phyloP scores from a whole-genome alignment of 176 grass and related monocot species.

The Hsuehochloa calcarea region DNA sequence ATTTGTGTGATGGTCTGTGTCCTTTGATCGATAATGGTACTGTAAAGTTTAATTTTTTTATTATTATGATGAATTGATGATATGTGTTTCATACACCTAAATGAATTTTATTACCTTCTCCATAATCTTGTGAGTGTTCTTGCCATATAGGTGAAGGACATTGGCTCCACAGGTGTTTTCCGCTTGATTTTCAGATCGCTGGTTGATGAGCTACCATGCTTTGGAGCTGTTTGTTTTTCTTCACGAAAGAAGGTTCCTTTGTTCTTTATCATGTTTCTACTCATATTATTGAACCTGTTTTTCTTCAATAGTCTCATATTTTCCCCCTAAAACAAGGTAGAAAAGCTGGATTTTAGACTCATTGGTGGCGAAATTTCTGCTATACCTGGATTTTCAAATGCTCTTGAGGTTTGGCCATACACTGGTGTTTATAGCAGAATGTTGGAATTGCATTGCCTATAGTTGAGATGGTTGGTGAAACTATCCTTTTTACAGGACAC shows the following conservation, averaged over 20 bases:
- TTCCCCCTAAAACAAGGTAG: slow-evolving; percentile 40
- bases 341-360: slow-evolving; percentile 96
- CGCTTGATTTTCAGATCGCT: slow-evolving; percentile 87
- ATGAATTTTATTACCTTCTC: not conserved
- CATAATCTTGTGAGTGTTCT: slow-evolving; percentile 20
- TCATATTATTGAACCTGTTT: not conserved
- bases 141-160: slow-evolving; percentile 77
- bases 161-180: slow-evolving; percentile 84
- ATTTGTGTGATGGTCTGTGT: slow-evolving; percentile 8
- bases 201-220: slow-evolving; percentile 81
- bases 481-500: slow-evolving; percentile 60
- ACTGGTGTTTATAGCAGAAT: slow-evolving; percentile 13
- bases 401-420: slow-evolving; percentile 65
- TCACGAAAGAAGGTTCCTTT: slow-evolving; percentile 82
- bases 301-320: not conserved
- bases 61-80: not conserved
- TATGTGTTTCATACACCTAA: not conserved
- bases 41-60: not conserved
- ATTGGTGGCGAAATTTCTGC: slow-evolving; percentile 87
- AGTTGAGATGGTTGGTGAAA: slow-evolving; percentile 18
- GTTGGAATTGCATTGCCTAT: slow-evolving; percentile 8
- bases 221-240: slow-evolving; percentile 95
- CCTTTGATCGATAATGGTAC: not conserved
- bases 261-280: not conserved
- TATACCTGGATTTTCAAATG: slow-evolving; percentile 90